Conservation (phyloP, 805 yeast species). For the Candida vartiovaarae region DNA sequence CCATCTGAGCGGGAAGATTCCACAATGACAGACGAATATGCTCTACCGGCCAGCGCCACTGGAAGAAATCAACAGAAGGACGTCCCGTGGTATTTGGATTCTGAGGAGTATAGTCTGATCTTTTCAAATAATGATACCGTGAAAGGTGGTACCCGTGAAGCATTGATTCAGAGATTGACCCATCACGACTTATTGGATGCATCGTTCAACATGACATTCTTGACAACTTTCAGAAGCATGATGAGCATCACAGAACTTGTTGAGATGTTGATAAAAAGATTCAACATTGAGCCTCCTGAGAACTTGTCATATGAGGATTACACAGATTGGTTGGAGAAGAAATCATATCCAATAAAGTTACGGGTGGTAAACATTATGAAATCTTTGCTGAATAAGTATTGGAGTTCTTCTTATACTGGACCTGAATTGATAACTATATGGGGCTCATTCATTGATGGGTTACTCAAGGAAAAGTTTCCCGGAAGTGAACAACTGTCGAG, state of each 20-base stretch:
- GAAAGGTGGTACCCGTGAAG: slow-evolving; percentile 78
- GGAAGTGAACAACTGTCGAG: slow-evolving; percentile 35
- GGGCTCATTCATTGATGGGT: slow-evolving; percentile 33
- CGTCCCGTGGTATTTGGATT: slow-evolving; percentile 66
- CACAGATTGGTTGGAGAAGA: slow-evolving; percentile 65
- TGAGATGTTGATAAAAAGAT: slow-evolving; percentile 53
- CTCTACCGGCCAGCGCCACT: slow-evolving; percentile 23
- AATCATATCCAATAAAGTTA: slow-evolving; percentile 58
- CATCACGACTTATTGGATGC: slow-evolving; percentile 61
- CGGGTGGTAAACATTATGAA: slow-evolving; percentile 64
- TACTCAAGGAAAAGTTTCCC: slow-evolving; percentile 35
- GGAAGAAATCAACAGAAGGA: slow-evolving; percentile 28
- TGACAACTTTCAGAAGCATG: slow-evolving; percentile 72
- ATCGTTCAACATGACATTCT: slow-evolving; percentile 58
- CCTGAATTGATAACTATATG: slow-evolving; percentile 31
- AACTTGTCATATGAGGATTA: slow-evolving; percentile 81
- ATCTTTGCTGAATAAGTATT: slow-evolving; percentile 57
- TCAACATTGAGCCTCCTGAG: slow-evolving; percentile 74
- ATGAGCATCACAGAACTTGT: slow-evolving; percentile 59
- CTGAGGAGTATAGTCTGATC: slow-evolving; percentile 52
- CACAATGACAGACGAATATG: slow-evolving; percentile 18
- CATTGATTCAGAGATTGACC: slow-evolving; percentile 73
- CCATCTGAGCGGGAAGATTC: slow-evolving; percentile 37
- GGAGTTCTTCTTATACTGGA: slow-evolving; percentile 57
- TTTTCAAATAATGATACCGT: slow-evolving; percentile 65